These are phyloP conservation scores for Hypoxylon sp. DNA, from an alignment of 2,329 filamentous ascomycete genomes.

Conservation along the genomic window DNA sequence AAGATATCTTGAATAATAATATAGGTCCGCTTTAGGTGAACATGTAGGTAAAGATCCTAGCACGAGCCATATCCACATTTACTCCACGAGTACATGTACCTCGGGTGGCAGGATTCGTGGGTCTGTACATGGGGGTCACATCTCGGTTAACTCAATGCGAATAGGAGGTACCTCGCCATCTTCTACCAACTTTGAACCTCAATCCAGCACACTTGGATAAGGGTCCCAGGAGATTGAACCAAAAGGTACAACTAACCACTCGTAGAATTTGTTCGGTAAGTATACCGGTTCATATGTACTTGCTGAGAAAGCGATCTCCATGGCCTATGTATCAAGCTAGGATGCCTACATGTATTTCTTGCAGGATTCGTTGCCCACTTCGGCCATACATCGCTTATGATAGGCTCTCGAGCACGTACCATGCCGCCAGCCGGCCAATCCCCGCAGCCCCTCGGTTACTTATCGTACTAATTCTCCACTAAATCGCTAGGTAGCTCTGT, in stretches of 20 bases:
- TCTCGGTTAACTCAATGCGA: slow-evolving; percentile 36
- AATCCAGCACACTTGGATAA: slow-evolving; percentile 18
- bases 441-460: slow-evolving; percentile 18
- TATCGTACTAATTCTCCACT: slow-evolving; percentile 19
- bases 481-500: slow-evolving; percentile 27
- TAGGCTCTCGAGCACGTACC: slow-evolving; percentile 24
- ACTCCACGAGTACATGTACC: slow-evolving; percentile 5
- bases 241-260: slow-evolving; percentile 14
- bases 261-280: slow-evolving; percentile 15
- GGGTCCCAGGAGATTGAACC: slow-evolving; percentile 12
- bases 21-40: slow-evolving; percentile 18
- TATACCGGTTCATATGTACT: slow-evolving; percentile 4
- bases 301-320: slow-evolving; percentile 27
- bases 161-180: slow-evolving; percentile 7
- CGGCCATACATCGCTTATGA: slow-evolving; percentile 34
- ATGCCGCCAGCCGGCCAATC: slow-evolving; percentile 23
- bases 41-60: slow-evolving; percentile 4
- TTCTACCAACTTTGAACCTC: neutral
- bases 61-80: slow-evolving; percentile 3
- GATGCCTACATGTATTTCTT: slow-evolving; percentile 28
- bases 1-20: slow-evolving; percentile 15
- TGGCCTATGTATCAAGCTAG: slow-evolving; percentile 26
- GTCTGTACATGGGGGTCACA: slow-evolving; percentile 17
- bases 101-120: no score
- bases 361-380: slow-evolving; percentile 37